A percentile compares a stretch with the other conserved stretches of the same genome.
phyloP scores from a whole-genome alignment of 108 stramenopile genomes.

The Mediolabrus comicus region DNA sequence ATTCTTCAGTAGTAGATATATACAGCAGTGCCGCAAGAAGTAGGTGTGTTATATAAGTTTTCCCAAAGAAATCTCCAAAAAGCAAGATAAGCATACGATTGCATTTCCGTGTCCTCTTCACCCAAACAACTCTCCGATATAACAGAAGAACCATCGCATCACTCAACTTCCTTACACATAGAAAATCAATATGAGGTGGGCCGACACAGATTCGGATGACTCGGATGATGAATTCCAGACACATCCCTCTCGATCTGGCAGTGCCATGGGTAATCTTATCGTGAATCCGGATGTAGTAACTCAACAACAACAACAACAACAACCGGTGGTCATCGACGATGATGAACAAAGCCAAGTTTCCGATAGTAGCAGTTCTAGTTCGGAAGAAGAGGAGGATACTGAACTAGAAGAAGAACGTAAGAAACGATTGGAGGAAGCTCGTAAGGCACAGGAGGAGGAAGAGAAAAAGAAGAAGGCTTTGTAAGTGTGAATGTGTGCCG shows the following conservation, averaged over 20 bases:
- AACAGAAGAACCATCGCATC: no score
- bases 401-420: conserved; percentile 19
- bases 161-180: background rate
- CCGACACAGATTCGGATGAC: conserved; percentile 47
- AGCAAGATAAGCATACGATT: no score
- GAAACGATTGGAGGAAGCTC: conserved; percentile 13
- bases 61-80: no score
- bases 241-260: conserved; percentile 16
- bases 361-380: conserved; percentile 17
- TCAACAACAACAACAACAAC: no score
- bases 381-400: conserved; percentile 20
- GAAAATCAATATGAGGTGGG: conserved; percentile 41
- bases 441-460: conserved; percentile 21
- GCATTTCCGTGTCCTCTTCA: no score
- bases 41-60: no score
- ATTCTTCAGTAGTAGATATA: no score
- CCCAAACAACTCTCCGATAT: no score
- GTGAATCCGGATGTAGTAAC: background rate
- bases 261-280: conserved; percentile 1
- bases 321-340: conserved; percentile 11
- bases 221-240: conserved; percentile 51
- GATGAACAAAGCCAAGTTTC: conserved; percentile 7
- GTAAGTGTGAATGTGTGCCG: background rate
- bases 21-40: no score
- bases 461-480: conserved; percentile 25